Conservation (phyloP, 2,329 filamentous ascomycete genomes). For the Stachybotrys elegans region DNA sequence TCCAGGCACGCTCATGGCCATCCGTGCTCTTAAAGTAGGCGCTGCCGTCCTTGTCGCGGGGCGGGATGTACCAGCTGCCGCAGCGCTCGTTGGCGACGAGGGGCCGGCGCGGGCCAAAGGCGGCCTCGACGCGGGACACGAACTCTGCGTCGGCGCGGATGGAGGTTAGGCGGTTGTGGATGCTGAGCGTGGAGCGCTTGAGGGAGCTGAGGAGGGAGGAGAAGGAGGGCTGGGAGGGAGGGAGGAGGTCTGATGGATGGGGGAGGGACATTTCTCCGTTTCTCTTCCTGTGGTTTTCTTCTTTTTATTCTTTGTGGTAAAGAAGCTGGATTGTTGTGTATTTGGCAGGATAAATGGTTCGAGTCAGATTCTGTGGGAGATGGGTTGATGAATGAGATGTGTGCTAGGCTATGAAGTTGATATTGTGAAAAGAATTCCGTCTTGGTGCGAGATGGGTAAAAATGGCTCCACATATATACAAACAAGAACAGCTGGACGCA, state of each 20-base stretch:
- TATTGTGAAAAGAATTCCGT: too few relatives aligned
- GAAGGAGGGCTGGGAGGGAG: conserved; percentile 57
- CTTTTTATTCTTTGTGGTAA: neutral
- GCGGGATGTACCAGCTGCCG: conserved; percentile 88
- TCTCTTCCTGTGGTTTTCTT: neutral
- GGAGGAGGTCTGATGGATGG: conserved; percentile 38
- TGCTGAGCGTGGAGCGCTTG: conserved; percentile 69
- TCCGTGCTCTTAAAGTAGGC: conserved; percentile 99
- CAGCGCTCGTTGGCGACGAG: conserved; percentile 91
- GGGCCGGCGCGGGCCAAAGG: conserved; percentile 49
- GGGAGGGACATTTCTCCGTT: conserved; percentile 15
- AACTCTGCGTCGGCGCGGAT: conserved; percentile 75
- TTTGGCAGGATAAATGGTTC: too few relatives aligned
- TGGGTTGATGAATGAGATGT: too few relatives aligned
- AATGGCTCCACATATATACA: too few relatives aligned
- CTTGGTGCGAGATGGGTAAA: too few relatives aligned
- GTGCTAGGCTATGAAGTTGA: too few relatives aligned
- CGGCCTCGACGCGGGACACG: conserved; percentile 54
- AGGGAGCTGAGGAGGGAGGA: conserved; percentile 66
- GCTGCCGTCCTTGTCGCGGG: conserved; percentile 59
- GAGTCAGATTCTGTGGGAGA: too few relatives aligned
- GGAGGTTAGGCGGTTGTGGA: conserved; percentile 76
- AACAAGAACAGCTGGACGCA: too few relatives aligned
- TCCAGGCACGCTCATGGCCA: conserved; percentile 86
- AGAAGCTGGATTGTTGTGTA: too few relatives aligned